phyloP scores from a whole-genome alignment of 2,329 filamentous ascomycete genomes.

The Helotiales sp. region DNA sequence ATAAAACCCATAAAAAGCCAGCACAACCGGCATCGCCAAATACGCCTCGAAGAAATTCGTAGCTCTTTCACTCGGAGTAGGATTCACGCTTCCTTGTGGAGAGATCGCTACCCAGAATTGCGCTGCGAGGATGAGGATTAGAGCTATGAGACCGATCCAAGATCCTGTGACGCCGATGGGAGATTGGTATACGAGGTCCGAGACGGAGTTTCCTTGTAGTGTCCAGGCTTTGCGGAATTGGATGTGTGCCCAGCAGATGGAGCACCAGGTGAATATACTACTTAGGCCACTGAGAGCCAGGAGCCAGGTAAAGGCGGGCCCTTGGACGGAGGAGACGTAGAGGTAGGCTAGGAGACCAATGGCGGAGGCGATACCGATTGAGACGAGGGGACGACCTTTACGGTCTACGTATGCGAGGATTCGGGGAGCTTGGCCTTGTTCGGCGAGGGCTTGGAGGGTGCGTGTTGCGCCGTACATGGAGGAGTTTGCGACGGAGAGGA shows the following conservation, averaged over 20 bases:
- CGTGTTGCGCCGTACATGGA: constrained; percentile 89
- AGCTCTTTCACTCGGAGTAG: constrained; percentile 47
- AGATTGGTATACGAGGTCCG: constrained; percentile 64
- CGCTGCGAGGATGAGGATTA: constrained; percentile 41
- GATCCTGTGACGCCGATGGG: constrained; percentile 61
- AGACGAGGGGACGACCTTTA: constrained; percentile 73
- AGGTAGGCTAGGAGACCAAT: constrained; percentile 79
- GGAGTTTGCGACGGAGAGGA: constrained; percentile 89
- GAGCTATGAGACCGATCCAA: constrained; percentile 58
- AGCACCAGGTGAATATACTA: constrained; percentile 76
- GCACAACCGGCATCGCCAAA: constrained; percentile 67
- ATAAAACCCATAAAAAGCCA: constrained; percentile 69
- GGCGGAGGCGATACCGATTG: constrained; percentile 64
- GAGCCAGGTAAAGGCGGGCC: constrained; percentile 76
- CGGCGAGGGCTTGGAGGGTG: constrained; percentile 84
- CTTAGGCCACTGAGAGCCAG: constrained; percentile 72
- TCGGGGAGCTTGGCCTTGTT: constrained; percentile 79
- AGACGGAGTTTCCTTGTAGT: constrained; percentile 56
- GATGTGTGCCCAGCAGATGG: constrained; percentile 86
- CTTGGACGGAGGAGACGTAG: constrained; percentile 56
- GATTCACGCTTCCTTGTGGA: constrained; percentile 56
- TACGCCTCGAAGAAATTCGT: constrained; percentile 74
- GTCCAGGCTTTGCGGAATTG: constrained; percentile 82
- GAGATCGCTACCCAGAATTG: constrained; percentile 80
- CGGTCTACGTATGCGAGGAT: constrained; percentile 81